Evolutionary conservation across 768 basidiomycete species (phyloP).

Genomic region (Amanita jacksonii): DNA sequence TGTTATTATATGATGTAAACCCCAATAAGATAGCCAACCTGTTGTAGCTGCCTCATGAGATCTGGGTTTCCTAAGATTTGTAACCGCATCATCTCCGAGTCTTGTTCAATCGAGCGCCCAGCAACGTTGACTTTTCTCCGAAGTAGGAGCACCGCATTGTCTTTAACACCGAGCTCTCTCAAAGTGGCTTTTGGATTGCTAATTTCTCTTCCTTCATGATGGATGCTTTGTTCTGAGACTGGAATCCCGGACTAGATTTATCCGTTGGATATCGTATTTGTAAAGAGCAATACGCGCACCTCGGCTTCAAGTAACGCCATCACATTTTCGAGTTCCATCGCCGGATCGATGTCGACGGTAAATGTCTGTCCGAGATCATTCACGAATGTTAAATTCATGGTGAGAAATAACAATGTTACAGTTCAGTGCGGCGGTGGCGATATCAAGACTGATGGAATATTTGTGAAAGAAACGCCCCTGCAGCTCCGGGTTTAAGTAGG

Average conservation of each 20-base stretch:
- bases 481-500: not conserved
- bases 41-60: slow-evolving; percentile 64
- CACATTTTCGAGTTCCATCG: slow-evolving; percentile 88
- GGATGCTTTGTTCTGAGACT: slow-evolving; percentile 61
- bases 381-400: slow-evolving; percentile 67
- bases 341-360: slow-evolving; percentile 75
- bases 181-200: slow-evolving; percentile 60
- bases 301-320: slow-evolving; percentile 93
- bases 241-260: slow-evolving; percentile 61
- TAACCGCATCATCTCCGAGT: slow-evolving; percentile 85
- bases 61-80: slow-evolving; percentile 79
- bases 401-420: slow-evolving; percentile 7
- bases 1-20: too few relatives aligned
- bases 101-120: slow-evolving; percentile 57
- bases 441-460: not conserved
- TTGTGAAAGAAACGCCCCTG: too few relatives aligned
- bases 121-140: slow-evolving; percentile 40
- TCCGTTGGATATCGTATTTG: too few relatives aligned
- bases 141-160: slow-evolving; percentile 56
- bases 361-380: slow-evolving; percentile 58
- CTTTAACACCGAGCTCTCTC: slow-evolving; percentile 47
- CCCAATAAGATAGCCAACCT: slow-evolving; percentile 33
- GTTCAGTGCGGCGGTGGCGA: not conserved
- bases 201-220: slow-evolving; percentile 57
- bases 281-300: slow-evolving; percentile 41